Conservation (phyloP, 2,329 filamentous ascomycete genomes). For the Harringtonia aguacate region DNA sequence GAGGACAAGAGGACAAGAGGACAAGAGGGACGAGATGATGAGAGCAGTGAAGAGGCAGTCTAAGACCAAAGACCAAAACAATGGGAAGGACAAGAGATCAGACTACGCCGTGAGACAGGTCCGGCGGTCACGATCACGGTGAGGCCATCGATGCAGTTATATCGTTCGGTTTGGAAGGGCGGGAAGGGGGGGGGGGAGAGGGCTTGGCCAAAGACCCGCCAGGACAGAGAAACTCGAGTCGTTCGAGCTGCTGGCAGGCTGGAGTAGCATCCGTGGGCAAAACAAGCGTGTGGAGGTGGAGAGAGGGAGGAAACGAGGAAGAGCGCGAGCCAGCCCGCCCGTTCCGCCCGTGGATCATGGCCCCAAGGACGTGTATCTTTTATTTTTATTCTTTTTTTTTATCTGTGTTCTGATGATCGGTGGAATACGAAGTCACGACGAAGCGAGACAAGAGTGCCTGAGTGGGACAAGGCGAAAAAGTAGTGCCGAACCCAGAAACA, state of each 20-base stretch:
- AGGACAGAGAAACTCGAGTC: no score
- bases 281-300: not conserved
- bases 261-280: not conserved
- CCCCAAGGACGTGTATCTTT: no score
- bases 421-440: not conserved
- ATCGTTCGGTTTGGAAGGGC: not conserved
- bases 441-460: no score
- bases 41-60: not conserved
- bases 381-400: no score
- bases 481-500: no score
- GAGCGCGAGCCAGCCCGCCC: not conserved
- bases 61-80: not conserved
- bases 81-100: not conserved
- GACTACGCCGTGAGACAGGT: no score
- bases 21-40: not conserved
- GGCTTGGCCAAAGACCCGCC: no score
- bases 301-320: no score
- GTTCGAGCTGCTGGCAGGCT: no score
- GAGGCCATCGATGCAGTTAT: not conserved
- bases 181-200: not conserved
- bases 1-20: no score
- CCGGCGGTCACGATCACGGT: not conserved
- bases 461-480: no score
- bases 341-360: not conserved
- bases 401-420: not conserved